phyloP scores from a whole-genome alignment of 352 stramenopile species.

The Globisporangium okanoganense region DNA sequence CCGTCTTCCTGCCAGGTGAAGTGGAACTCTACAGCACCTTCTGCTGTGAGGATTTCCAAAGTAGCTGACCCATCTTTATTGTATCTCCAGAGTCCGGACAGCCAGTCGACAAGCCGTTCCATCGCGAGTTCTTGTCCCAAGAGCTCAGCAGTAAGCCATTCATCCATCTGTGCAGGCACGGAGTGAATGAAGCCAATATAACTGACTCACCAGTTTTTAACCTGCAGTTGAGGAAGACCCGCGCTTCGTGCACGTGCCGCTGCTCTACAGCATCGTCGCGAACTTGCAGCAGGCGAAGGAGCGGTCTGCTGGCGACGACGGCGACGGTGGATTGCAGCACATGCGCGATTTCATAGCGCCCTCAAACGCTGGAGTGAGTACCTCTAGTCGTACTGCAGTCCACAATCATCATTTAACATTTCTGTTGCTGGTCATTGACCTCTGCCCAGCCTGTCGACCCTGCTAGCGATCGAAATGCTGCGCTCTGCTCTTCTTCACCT shows the following conservation, averaged over 20 bases:
- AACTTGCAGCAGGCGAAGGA: slow-evolving; percentile 36
- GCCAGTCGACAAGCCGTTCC: slow-evolving; percentile 70
- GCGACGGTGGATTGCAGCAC: neutral
- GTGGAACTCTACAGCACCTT: neutral
- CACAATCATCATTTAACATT: no score
- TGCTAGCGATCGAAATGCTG: neutral
- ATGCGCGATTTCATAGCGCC: neutral
- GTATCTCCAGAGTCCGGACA: slow-evolving; percentile 67
- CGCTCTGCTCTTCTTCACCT: slow-evolving; percentile 5
- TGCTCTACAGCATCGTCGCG: slow-evolving; percentile 81
- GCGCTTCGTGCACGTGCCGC: slow-evolving; percentile 61
- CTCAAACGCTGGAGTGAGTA: neutral
- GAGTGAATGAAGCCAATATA: no score
- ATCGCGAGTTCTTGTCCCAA: slow-evolving; percentile 73
- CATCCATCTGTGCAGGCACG: neutral
- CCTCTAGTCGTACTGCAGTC: no score
- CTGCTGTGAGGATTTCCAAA: neutral
- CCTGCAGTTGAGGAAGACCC: slow-evolving; percentile 55
- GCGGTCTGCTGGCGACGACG: neutral
- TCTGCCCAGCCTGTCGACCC: neutral
- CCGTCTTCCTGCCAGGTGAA: slow-evolving; percentile 76
- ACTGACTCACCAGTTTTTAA: neutral
- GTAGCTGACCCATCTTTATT: neutral
- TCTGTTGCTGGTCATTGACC: neutral
- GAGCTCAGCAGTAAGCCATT: slow-evolving; percentile 60